These are phyloP conservation scores for Ceratorhiza oryzae-sativae DNA, from an alignment of 1,284 basidiomycete species.

Conservation along the genomic window DNA sequence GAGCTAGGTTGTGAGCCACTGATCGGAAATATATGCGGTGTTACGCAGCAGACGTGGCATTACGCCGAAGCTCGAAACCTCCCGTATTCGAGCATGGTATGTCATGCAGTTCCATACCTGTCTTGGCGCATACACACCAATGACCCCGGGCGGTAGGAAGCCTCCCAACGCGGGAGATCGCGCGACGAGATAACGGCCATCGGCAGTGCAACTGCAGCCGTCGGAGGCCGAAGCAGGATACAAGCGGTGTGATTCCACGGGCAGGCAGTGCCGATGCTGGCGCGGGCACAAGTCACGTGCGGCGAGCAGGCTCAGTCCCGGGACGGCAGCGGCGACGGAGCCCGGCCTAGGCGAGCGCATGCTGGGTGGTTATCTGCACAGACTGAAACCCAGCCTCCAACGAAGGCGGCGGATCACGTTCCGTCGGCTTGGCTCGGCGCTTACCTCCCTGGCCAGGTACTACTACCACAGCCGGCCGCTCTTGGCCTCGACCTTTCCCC, in stretches of 20 bases:
- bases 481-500: neutral
- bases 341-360: neutral
- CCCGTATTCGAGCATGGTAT: neutral
- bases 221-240: conserved; percentile 6
- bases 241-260: neutral
- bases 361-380: neutral
- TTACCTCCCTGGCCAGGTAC: neutral
- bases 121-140: neutral
- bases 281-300: neutral
- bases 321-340: neutral
- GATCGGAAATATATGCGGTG: neutral
- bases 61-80: neutral
- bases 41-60: neutral
- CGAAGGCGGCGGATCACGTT: conserved; percentile 2
- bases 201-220: neutral
- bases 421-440: conserved; percentile 12
- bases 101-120: neutral
- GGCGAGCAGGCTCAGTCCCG: neutral
- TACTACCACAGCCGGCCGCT: neutral
- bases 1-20: neutral
- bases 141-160: neutral
- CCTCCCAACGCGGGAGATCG: neutral
- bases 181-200: neutral
- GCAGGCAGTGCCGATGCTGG: neutral
- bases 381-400: neutral